These are phyloP conservation scores for Xylariaceae sp. DNA, from an alignment of 2,329 filamentous ascomycete species.

Conservation along the genomic window DNA sequence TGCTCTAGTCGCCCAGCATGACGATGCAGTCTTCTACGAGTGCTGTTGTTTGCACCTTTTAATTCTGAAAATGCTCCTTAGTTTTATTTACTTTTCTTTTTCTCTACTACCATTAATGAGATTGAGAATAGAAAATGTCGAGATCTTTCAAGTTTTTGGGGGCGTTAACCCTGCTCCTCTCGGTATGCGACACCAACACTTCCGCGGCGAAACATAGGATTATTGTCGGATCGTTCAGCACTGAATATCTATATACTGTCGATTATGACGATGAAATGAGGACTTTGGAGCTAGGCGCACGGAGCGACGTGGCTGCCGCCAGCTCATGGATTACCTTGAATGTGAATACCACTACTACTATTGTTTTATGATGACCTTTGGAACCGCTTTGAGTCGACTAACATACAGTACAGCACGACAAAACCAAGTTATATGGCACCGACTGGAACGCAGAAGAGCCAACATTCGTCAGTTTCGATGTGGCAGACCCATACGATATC, in stretches of 20 bases:
- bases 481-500: conserved; percentile 23
- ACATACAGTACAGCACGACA: conserved; percentile 26
- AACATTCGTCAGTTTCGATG: conserved; percentile 27
- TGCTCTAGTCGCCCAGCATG: too few relatives aligned
- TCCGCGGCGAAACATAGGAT: conserved; percentile 11
- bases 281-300: conserved; percentile 23
- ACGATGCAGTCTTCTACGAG: too few relatives aligned
- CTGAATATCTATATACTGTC: conserved; percentile 29
- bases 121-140: neutral
- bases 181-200: neutral
- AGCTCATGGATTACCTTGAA: conserved; percentile 32
- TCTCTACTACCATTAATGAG: neutral
- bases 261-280: conserved; percentile 29
- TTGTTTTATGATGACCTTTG: neutral
- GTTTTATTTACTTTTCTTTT: neutral
- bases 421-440: conserved; percentile 31
- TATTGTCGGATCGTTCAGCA: conserved; percentile 31
- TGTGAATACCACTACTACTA: conserved; percentile 18
- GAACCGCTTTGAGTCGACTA: neutral
- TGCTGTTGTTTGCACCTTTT: too few relatives aligned
- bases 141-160: neutral
- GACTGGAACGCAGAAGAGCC: conserved; percentile 22
- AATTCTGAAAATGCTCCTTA: too few relatives aligned
- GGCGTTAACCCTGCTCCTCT: neutral
- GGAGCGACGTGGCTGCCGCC: conserved; percentile 19